Base-by-base conservation (phyloP, 2,329 filamentous ascomycete genomes). In the Sarocladium oryzae region DNA sequence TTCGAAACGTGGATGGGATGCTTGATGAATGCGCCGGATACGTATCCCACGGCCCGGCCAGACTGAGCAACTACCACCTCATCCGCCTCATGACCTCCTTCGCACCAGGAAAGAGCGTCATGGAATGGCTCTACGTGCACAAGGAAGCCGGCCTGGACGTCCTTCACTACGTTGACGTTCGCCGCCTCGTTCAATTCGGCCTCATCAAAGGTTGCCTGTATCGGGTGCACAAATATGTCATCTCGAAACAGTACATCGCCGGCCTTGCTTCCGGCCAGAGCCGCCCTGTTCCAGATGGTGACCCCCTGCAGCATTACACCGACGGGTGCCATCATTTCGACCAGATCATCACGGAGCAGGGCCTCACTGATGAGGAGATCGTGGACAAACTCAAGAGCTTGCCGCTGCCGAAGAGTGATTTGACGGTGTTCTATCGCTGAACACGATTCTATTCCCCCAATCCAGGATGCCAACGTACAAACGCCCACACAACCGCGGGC, bases 131-230 rank as follows among this genome's bases (percentile, higher is more conserved):
- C 57, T 77, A 87, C 53, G 75, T 84, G 28, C 87, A 95, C 66
- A 78, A 83, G 57, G 80, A 85, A 36, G 71, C 74, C 41, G 81
- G 80, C 1, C 75, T 84, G 55, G 76, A 82, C 53, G 76, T 87
- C 35, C 76, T 96, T 8, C 74, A 78, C 11, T 85, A 85, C 61
- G 83, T 99, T 52, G 93, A 99, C 65, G 82, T 96, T 51, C 82
- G 93, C 11, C 85, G 93, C 24, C 85, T 99, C 56, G 89, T 97
- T 56, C 95, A 95, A 53, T 99, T 97, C 62, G 93, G 92, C 52
- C 80, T 96, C 53, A 95, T 97, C 66, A 97, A 97, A 69, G 91
- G 92, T 15, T 88, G 95, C 58, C 71, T 99, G 21, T 96, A 96
- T 67, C 82, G 93, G 30, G 85, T 96, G 36, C 89, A 97, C 70